Base-by-base conservation (phyloP, 2,329 filamentous ascomycete species). In the Fusarium sterilihyphosum region DNA sequence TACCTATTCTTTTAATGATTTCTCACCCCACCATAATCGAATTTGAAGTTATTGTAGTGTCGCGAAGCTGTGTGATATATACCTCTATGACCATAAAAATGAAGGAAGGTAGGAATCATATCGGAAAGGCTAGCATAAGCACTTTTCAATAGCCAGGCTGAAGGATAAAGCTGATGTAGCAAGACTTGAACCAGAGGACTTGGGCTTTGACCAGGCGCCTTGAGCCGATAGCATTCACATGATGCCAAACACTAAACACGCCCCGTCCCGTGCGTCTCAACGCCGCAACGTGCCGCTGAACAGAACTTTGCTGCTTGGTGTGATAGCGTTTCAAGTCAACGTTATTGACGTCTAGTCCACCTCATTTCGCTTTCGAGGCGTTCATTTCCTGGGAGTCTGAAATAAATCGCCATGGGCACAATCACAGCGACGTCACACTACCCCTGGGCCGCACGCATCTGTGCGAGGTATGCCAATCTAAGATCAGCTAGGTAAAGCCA, bases 341-440 rank as follows among this genome's bases (percentile, higher is more conserved):
- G 47, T 40, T 49, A 56, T 58, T 43, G 50, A 47, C 62, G 35
- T 71, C 57, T 71, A 64, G 57, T 57, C 70, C 68, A 71, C 63
- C 69, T 79, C 77, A 79, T 79, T 78, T 79, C 76, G 75, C 71
- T 71, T 71, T 68, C 53, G 57, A 69, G 38, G 67, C 69, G 53
- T 52, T 79, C 77, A 79, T 79, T 79, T 79, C 77, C 76, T 73
- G 35, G 35, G 52, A 65, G 63, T 64, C 64, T 73, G 63, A 73
- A 62, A 73, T 68, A 67, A 63, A 59, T 53, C 52, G 61, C 33
- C 60, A 43, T 56, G 60, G 52, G 63, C 61, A 60, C 58, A 66
- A 67, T 64, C 67, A 65, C 56, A 64, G 49, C 66, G 50, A 64
- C 68, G 68, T 78, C 76, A 77, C 71, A 77, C 67, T 68, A 77